Conservation (phyloP, 345 rosid species). For the Cardamine occulta region DNA sequence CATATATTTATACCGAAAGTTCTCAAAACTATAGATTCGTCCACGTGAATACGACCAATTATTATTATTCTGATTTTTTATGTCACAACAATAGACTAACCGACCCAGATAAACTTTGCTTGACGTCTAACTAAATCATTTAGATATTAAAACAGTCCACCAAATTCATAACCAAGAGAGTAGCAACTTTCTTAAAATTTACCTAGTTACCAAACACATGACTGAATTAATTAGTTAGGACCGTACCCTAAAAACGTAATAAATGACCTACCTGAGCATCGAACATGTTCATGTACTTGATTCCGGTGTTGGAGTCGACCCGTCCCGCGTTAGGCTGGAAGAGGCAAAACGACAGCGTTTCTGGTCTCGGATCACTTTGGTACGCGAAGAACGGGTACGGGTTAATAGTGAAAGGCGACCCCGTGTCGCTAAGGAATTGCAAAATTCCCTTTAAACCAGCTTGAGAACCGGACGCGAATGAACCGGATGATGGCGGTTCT, state of each 20-base stretch:
- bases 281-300: constrained; percentile 93
- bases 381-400: constrained; percentile 97
- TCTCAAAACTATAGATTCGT: constrained; percentile 31
- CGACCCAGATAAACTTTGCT: constrained; percentile 15
- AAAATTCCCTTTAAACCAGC: constrained; percentile 62
- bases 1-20: constrained; percentile 6
- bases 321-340: constrained; percentile 94
- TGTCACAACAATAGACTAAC: constrained; percentile 29
- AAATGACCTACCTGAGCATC: constrained; percentile 80
- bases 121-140: constrained; percentile 19
- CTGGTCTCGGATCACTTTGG: constrained; percentile 84
- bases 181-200: not conserved
- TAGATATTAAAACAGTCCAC: constrained; percentile 16
- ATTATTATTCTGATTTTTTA: constrained; percentile 1
- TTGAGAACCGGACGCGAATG: constrained; percentile 58
- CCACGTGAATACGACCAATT: constrained; percentile 38
- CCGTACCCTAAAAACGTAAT: constrained; percentile 13
- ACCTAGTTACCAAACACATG: constrained; percentile 22
- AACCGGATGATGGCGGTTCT: constrained; percentile 88
- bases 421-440: constrained; percentile 68
- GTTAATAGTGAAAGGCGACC: constrained; percentile 78
- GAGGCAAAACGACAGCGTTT: constrained; percentile 80
- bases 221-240: constrained; percentile 7
- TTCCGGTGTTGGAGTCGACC: constrained; percentile 73
- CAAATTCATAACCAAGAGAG: constrained; percentile 30